phyloP scores from a whole-genome alignment of 164 flowering plant species.

The Dillenia suffruticosa region DNA sequence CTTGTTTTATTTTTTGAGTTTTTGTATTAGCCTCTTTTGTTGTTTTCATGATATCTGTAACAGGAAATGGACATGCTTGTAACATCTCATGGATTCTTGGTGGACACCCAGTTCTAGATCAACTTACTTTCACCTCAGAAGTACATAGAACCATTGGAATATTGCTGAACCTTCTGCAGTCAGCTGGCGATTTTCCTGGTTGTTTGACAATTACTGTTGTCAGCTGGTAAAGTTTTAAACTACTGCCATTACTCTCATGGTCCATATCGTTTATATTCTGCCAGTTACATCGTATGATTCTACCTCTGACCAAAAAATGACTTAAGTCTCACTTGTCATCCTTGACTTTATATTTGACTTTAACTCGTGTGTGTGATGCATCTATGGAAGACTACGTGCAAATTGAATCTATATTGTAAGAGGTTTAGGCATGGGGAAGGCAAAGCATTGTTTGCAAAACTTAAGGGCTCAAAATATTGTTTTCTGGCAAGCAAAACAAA shows the following conservation, averaged over 20 bases:
- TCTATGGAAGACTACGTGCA: too few relatives aligned
- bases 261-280: background rate
- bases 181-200: conserved; percentile 52
- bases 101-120: conserved; percentile 74
- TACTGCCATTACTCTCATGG: background rate
- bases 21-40: background rate
- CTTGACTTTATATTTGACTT: too few relatives aligned
- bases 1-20: background rate
- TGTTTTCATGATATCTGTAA: conserved; percentile 12
- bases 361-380: too few relatives aligned
- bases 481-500: too few relatives aligned
- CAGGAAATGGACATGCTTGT: conserved; percentile 45
- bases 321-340: too few relatives aligned
- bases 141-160: conserved; percentile 51
- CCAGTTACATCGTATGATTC: background rate
- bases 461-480: too few relatives aligned
- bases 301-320: too few relatives aligned
- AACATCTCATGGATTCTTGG: conserved; percentile 69
- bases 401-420: too few relatives aligned
- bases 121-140: conserved; percentile 49
- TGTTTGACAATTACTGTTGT: conserved; percentile 57
- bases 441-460: too few relatives aligned
- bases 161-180: conserved; percentile 59
- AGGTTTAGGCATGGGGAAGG: too few relatives aligned
- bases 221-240: conserved; percentile 61